Base-by-base conservation (phyloP, 768 basidiomycete species). In the Tylopilus rubrobrunneus region DNA sequence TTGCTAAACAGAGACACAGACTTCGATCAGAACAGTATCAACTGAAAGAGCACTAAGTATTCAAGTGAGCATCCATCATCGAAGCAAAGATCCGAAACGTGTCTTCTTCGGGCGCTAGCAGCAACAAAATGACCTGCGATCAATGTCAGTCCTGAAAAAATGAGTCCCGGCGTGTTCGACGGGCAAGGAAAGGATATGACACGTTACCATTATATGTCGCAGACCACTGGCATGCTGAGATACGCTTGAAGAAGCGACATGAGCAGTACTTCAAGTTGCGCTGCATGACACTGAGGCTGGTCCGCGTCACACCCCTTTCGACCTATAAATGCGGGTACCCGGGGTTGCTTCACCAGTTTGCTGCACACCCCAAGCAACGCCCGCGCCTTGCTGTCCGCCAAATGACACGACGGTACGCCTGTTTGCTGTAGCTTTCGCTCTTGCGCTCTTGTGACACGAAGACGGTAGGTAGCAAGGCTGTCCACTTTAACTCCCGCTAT, bases 81-180 rank as follows among this genome's bases (percentile, higher is more conserved):
- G 89, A 89, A 1, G 89, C 78, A 64, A 92, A 92, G 19, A 88
- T 92, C 90, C 90, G 92, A 67, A 93, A 93, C 0, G 88, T 91
- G 58, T 93, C 91, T 65, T 93, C 91, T 57, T 93, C 90, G 0
- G 90, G 91, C 0, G 88, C 81, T 45, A 87, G 82, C 10, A 86
- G 69, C 0, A 92, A 70, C 43, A n/a, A 92, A 71, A 56, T 89
- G 84, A 2, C 87, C 87, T 21, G 84, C 80, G 49, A 92, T 84
- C 11, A 80, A 73, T 7, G 85, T 81, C 37, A 92, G 70, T 4
- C 86, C 90, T 90, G 2, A 44, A 45, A 27, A 12, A n/a, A 33
- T 49, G 5, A 56, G 57, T 46, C 45, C 21, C 5, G 3, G 7
- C 12, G 14, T n/a, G n/a, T n/a, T n/a, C n/a, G n/a, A n/a, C n/a